phyloP scores from a whole-genome alignment of 2,329 filamentous ascomycete species.

The Didymella keratinophila region DNA sequence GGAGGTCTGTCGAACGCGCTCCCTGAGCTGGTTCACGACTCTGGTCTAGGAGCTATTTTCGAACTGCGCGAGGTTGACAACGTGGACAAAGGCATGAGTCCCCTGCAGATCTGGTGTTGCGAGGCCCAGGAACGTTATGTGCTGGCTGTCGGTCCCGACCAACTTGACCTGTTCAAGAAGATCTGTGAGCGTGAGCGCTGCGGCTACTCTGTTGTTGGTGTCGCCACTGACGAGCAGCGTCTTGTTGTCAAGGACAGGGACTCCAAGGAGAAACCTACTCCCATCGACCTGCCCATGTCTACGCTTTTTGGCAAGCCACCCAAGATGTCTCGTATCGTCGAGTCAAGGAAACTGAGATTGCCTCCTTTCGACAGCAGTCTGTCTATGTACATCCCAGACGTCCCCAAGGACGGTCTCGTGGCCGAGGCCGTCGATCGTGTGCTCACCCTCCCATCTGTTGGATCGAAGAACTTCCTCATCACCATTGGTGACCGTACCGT shows the following conservation, averaged over 20 bases:
- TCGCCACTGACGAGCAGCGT: constrained; percentile 74
- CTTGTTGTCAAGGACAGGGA: constrained; percentile 85
- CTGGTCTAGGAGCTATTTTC: constrained; percentile 87
- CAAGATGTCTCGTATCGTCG: constrained; percentile 78
- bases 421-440: constrained; percentile 80
- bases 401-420: constrained; percentile 62
- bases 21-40: constrained; percentile 90
- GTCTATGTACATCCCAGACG: constrained; percentile 68
- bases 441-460: constrained; percentile 84
- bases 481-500: constrained; percentile 95
- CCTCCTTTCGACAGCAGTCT: constrained; percentile 79
- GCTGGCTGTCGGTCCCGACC: constrained; percentile 81
- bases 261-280: constrained; percentile 74
- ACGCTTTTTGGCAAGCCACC: constrained; percentile 87
- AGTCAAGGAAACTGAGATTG: constrained; percentile 72
- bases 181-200: constrained; percentile 84
- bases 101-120: constrained; percentile 97
- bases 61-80: constrained; percentile 94
- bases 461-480: constrained; percentile 97
- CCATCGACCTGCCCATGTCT: constrained; percentile 89
- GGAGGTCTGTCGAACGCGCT: constrained; percentile 86
- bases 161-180: constrained; percentile 74
- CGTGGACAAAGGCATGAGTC: constrained; percentile 90
- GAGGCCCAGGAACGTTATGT: constrained; percentile 98
- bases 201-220: constrained; percentile 89